phyloP scores from a whole-genome alignment of 1,284 basidiomycete species.

The Leccinum insolens region DNA sequence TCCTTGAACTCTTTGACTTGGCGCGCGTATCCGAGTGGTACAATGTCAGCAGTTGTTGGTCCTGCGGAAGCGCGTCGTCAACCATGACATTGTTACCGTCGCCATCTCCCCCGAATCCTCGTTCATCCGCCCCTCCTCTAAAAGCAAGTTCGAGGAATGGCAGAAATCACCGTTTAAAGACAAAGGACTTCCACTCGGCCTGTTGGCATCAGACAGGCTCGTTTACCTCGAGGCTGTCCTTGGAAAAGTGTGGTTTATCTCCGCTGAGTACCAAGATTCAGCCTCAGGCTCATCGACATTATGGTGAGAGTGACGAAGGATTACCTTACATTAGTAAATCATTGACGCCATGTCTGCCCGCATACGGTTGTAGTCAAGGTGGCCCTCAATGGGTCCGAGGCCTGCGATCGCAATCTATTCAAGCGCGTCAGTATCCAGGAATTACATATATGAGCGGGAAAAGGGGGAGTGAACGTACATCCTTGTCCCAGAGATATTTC shows the following conservation, averaged over 20 bases:
- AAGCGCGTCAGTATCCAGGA: slow-evolving; percentile 10
- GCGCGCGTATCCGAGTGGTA: slow-evolving; percentile 88
- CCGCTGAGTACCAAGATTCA: too few relatives aligned
- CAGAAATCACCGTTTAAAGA: too few relatives aligned
- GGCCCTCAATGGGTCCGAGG: slow-evolving; percentile 85
- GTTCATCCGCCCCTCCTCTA: slow-evolving; percentile 57
- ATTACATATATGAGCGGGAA: slow-evolving; percentile 16
- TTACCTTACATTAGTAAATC: slow-evolving; percentile 51
- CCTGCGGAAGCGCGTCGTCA: slow-evolving; percentile 49
- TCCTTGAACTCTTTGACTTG: slow-evolving; percentile 84
- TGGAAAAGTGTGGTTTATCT: too few relatives aligned
- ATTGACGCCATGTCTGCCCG: slow-evolving; percentile 82
- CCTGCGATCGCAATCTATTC: slow-evolving; percentile 78
- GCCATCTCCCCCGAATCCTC: slow-evolving; percentile 78
- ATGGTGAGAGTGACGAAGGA: neutral
- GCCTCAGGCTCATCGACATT: neutral
- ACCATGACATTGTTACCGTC: slow-evolving; percentile 35
- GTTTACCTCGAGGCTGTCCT: too few relatives aligned
- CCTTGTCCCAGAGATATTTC: slow-evolving; percentile 97
- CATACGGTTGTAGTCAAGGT: slow-evolving; percentile 84
- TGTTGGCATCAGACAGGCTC: too few relatives aligned
- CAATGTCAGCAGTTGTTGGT: slow-evolving; percentile 81
- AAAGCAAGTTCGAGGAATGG: too few relatives aligned
- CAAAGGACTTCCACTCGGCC: too few relatives aligned
- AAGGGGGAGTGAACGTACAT: slow-evolving; percentile 53